These are phyloP conservation scores for Castanea crenata DNA, from an alignment of 306 rosid genomes.

Conservation along the genomic window DNA sequence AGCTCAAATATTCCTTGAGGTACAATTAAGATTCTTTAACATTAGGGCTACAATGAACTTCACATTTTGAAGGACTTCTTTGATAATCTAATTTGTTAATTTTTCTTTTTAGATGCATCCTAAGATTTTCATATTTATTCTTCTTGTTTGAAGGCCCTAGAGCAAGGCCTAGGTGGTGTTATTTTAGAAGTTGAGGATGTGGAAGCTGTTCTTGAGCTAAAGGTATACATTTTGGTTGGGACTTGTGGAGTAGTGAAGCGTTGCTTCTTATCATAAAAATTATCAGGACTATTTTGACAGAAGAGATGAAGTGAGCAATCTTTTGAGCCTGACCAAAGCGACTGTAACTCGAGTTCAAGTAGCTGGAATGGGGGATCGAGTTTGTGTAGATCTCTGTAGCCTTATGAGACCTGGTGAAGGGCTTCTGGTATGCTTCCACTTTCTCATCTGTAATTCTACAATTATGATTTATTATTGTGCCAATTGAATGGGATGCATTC, in stretches of 20 bases:
- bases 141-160: conserved; percentile 65
- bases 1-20: conserved; percentile 86
- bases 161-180: conserved; percentile 87
- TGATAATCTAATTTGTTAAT: not conserved
- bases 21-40: conserved; percentile 15
- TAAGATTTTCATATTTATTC: not conserved
- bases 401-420: conserved; percentile 95
- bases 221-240: conserved; percentile 49
- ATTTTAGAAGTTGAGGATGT: conserved; percentile 73
- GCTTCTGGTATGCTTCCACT: conserved; percentile 58
- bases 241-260: conserved; percentile 17
- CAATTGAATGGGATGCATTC: not conserved
- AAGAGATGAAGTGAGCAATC: conserved; percentile 58
- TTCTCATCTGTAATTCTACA: conserved; percentile 4
- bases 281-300: conserved; percentile 85
- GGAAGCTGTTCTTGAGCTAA: conserved; percentile 68
- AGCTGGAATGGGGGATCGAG: conserved; percentile 93
- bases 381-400: conserved; percentile 92
- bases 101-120: not conserved
- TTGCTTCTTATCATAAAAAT: conserved; percentile 38
- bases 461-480: not conserved
- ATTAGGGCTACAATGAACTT: conserved; percentile 1
- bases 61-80: not conserved
- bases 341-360: conserved; percentile 60
- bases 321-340: conserved; percentile 74